Percentiles rank a stretch among this genome's conserved stretches.
These are phyloP conservation scores for Hygrocybe coccinea DNA, from an alignment of 768 basidiomycete genomes.

Conservation along the genomic window DNA sequence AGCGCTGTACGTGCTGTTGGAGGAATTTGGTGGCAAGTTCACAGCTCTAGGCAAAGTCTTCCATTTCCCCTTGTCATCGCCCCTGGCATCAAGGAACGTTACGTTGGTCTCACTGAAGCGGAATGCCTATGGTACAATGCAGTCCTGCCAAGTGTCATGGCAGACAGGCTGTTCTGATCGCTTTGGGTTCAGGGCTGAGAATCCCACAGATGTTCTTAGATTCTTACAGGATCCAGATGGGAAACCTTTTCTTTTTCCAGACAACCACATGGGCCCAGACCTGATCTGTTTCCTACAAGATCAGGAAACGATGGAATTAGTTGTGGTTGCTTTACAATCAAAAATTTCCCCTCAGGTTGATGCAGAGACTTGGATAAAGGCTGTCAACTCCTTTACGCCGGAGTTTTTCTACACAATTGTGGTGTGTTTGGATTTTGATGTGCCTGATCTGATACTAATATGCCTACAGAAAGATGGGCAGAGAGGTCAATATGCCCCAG, in stretches of 20 bases:
- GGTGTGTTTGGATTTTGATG: neutral
- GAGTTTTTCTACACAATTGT: neutral
- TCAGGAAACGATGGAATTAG: constrained; percentile 7
- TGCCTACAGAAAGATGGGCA: neutral
- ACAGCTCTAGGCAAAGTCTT: constrained; percentile 4
- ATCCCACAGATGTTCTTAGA: constrained; percentile 5
- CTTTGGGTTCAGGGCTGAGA: constrained; percentile 4
- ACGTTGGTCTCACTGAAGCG: constrained; percentile 11
- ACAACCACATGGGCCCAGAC: constrained; percentile 10
- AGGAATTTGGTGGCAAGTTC: constrained; percentile 5
- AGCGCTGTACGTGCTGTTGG: neutral
- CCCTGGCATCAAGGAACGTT: constrained; percentile 4
- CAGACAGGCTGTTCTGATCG: constrained; percentile 8
- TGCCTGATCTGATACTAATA: neutral
- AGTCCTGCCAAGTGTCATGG: constrained; percentile 9
- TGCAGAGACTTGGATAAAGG: neutral
- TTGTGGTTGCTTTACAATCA: constrained; percentile 2
- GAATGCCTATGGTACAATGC: neutral
- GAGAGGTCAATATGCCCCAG: neutral
- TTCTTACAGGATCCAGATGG: constrained; percentile 6
- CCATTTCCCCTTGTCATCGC: constrained; percentile 1
- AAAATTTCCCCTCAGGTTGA: neutral
- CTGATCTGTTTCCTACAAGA: constrained; percentile 11
- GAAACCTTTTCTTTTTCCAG: constrained; percentile 8
- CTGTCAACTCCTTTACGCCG: neutral